phyloP scores from a whole-genome alignment of 345 rosid genomes.

The Raphanus sativus region DNA sequence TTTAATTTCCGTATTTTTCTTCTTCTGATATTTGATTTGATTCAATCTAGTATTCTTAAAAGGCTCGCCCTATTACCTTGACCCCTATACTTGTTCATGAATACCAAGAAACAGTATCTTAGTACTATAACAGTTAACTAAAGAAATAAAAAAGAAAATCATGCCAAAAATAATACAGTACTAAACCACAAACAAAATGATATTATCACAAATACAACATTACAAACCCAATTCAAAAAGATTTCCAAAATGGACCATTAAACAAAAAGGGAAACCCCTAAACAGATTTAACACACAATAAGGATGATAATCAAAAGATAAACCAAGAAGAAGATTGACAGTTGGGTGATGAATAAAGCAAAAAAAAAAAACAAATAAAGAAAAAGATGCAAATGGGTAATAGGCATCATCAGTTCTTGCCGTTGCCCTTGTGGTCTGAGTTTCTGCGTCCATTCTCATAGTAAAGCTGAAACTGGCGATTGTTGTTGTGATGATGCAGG shows the following conservation, averaged over 20 bases:
- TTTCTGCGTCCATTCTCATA: conserved; percentile 69
- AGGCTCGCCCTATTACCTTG: conserved; percentile 43
- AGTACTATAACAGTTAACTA: conserved; percentile 12
- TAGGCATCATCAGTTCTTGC: conserved; percentile 51
- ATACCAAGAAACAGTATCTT: conserved; percentile 47
- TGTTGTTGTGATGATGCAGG: conserved; percentile 37
- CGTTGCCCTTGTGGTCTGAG: conserved; percentile 81
- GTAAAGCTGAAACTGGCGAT: conserved; percentile 79
- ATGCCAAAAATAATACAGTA: not conserved
- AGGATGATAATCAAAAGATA: not conserved
- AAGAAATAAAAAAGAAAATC: not conserved
- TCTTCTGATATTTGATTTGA: conserved; percentile 33
- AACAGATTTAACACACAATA: conserved; percentile 23
- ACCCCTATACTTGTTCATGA: conserved; percentile 44
- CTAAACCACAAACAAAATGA: conserved; percentile 32
- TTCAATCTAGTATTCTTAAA: conserved; percentile 35
- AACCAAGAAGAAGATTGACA: not conserved
- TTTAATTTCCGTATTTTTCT: not conserved
- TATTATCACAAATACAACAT: conserved; percentile 35
- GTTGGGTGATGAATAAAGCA: not conserved
- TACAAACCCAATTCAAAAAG: conserved; percentile 20
- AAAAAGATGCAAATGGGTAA: conserved; percentile 14
- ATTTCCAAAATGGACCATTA: conserved; percentile 1
- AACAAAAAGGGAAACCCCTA: not conserved
- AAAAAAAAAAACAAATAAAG: conserved; percentile 4